Percentiles rank a stretch among this genome's conserved stretches.
Conservation (phyloP, 495 filamentous ascomycete genomes). For the Trichocladium antarcticum region DNA sequence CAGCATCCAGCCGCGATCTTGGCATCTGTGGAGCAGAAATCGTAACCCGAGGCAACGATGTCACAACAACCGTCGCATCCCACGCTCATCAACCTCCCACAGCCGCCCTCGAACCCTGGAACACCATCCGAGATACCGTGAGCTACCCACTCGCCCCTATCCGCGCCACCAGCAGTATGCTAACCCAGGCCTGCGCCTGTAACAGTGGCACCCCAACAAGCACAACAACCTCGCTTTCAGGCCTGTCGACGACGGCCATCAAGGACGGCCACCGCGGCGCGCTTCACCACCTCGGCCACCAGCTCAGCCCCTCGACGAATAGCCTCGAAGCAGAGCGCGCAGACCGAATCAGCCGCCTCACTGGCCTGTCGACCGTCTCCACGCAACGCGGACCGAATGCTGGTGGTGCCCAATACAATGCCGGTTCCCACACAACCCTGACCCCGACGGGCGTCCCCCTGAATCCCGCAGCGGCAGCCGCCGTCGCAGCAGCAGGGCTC, state of each 20-base stretch:
- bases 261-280: slow-evolving; percentile 82
- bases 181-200: too few species aligned
- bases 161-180: too few species aligned
- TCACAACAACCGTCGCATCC: slow-evolving; percentile 39
- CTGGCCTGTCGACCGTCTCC: slow-evolving; percentile 70
- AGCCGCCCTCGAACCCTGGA: slow-evolving; percentile 68
- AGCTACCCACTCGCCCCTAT: slow-evolving; percentile 27
- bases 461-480: background rate
- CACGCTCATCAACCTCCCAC: slow-evolving; percentile 76
- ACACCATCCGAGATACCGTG: slow-evolving; percentile 91
- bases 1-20: too few species aligned
- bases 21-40: background rate
- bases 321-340: slow-evolving; percentile 82
- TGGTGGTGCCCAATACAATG: slow-evolving; percentile 14
- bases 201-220: slow-evolving; percentile 82
- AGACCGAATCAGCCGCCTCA: slow-evolving; percentile 83
- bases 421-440: slow-evolving; percentile 23
- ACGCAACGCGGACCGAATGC: slow-evolving; percentile 46
- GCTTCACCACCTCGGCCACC: slow-evolving; percentile 41
- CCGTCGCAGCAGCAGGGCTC: background rate
- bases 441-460: slow-evolving; percentile 22
- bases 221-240: slow-evolving; percentile 72
- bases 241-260: slow-evolving; percentile 81
- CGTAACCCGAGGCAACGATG: slow-evolving; percentile 13
- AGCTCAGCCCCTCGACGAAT: slow-evolving; percentile 51